phyloP scores from a whole-genome alignment of 1,139 yeast genomes.

The Geotrichum bryndzae region DNA sequence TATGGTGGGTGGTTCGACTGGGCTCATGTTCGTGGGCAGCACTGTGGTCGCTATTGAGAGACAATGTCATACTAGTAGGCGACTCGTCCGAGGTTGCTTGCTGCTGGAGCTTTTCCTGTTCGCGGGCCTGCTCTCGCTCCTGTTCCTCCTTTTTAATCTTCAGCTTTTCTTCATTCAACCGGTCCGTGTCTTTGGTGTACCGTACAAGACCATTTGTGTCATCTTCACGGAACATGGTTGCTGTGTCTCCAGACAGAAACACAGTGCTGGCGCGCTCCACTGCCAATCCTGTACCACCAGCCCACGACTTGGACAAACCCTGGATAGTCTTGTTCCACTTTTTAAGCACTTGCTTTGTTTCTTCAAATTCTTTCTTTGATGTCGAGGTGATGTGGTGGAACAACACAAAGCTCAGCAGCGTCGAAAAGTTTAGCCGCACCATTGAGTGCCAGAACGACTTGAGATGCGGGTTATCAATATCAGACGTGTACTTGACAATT shows the following conservation, averaged over 20 bases:
- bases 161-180: conserved; percentile 7
- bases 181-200: conserved; percentile 13
- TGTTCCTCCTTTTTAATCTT: neutral
- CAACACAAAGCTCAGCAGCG: conserved; percentile 34
- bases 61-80: neutral
- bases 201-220: conserved; percentile 2
- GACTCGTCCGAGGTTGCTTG: neutral
- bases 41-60: neutral
- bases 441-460: conserved; percentile 38
- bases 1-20: neutral
- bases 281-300: conserved; percentile 37
- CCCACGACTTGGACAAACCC: conserved; percentile 32
- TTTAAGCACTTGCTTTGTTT: conserved; percentile 30
- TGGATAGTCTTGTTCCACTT: conserved; percentile 33
- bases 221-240: conserved; percentile 6
- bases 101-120: neutral
- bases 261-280: conserved; percentile 34
- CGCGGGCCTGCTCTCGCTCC: neutral
- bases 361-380: conserved; percentile 29
- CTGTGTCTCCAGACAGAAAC: conserved; percentile 23
- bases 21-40: neutral
- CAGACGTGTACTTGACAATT: conserved; percentile 32
- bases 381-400: conserved; percentile 34
- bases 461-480: conserved; percentile 35
- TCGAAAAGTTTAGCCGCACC: conserved; percentile 32